These are phyloP conservation scores for Salvia sclarea DNA, from an alignment of 305 asterid species.

Conservation along the genomic window DNA sequence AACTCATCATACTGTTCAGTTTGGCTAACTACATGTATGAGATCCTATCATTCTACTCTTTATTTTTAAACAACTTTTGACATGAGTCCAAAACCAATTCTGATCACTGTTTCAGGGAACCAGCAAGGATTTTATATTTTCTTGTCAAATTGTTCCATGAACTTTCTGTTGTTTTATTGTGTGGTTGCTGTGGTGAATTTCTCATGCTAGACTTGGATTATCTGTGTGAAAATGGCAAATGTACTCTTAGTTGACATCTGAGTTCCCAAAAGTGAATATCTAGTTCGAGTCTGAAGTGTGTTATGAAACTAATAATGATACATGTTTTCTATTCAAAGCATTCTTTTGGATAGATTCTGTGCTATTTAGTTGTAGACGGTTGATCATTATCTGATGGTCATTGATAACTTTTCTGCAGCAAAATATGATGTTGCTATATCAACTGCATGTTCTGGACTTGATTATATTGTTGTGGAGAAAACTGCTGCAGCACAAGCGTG, in stretches of 20 bases:
- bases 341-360: neutral
- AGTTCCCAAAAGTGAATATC: conserved; percentile 20
- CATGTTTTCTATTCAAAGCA: neutral
- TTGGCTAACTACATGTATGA: no score
- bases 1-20: no score
- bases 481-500: conserved; percentile 89
- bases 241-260: conserved; percentile 4
- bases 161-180: neutral
- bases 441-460: conserved; percentile 94
- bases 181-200: neutral
- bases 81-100: no score
- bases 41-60: no score
- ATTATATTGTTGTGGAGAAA: conserved; percentile 81
- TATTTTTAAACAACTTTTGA: no score
- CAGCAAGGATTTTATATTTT: neutral
- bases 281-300: neutral
- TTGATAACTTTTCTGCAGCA: conserved; percentile 50
- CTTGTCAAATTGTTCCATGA: neutral
- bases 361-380: neutral
- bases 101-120: neutral
- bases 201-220: neutral
- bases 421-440: conserved; percentile 93
- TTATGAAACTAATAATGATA: conserved; percentile 1
- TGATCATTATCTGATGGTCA: conserved; percentile 18
- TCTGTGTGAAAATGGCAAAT: neutral